Base-by-base conservation (phyloP, 2,329 filamentous ascomycete genomes). In the Monosporascus sp. region DNA sequence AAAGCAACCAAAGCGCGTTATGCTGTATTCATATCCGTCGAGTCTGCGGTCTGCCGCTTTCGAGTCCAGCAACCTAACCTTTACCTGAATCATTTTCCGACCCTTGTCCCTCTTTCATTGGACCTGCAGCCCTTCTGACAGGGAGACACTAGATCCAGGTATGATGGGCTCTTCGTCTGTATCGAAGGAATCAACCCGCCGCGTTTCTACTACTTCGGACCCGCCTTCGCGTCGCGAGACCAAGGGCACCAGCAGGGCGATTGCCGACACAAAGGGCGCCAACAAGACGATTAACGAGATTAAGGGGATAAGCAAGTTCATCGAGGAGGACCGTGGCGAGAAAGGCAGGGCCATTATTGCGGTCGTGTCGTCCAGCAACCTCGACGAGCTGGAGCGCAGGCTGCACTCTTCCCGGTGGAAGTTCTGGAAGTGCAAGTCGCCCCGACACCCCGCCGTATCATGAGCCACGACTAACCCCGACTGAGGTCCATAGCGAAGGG, bases 311-410 rank as follows among this genome's bases (percentile, higher is more conserved):
- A 43, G 39, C 39, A 43, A 43, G 39, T 43, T 53, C 51, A 53
- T 53, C 43, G 50, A 53, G 17, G 51, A 53, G 48, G 51, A 53
- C 25, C 51, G 51, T 15, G 22, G 39, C 2, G 51, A 50, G 35
- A 53, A 53, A 31, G 51, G 25, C 7, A 48, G 51, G 35, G 48
- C 51, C 48, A 53, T 53, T 36, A 53, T 53, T 17, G 51, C 51
- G 17, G 51, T 53, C 7, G 51, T 53, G 41, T 20, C 35, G 22
- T 15, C 39, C 5, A 31, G 25, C 11, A 37, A 41, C 43, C 41
- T 53, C 7, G 36, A 35, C 7, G 51, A 50, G 11, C 51, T 53
- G 5, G 51, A 53, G 48, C 39, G 48, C 31, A 53, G 47, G 48
- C 18, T 50, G 17, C 48, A 53, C 27, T 39, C 43, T 17, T 50